Conservation (phyloP, 345 rosid genomes). For the Gossypium bickii region DNA sequence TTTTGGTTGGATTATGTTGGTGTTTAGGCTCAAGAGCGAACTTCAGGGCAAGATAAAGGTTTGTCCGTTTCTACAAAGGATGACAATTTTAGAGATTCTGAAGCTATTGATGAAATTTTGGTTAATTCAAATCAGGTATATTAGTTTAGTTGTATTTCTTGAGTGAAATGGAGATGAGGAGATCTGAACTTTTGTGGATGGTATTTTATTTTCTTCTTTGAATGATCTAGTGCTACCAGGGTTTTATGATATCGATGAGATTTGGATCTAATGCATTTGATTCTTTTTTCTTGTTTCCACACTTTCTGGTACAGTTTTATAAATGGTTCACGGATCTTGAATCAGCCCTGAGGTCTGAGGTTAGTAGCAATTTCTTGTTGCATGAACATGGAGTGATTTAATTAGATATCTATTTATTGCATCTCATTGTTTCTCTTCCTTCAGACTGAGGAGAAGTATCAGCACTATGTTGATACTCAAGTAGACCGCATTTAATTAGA, state of each 20-base stretch:
- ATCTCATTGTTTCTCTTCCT: constrained; percentile 13
- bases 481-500: constrained; percentile 50
- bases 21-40: constrained; percentile 58
- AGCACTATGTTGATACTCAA: constrained; percentile 70
- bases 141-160: neutral
- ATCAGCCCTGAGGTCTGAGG: constrained; percentile 98
- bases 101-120: constrained; percentile 69
- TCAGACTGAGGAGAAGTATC: constrained; percentile 94
- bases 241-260: constrained; percentile 1
- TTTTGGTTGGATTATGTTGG: constrained; percentile 1
- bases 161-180: neutral
- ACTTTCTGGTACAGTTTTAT: constrained; percentile 54
- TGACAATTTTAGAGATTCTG: constrained; percentile 45
- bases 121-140: constrained; percentile 78
- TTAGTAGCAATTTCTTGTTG: constrained; percentile 38
- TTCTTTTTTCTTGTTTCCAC: neutral
- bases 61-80: constrained; percentile 48
- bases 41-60: constrained; percentile 52
- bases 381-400: constrained; percentile 5
- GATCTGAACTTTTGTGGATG: neutral
- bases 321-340: constrained; percentile 99
- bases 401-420: constrained; percentile 2
- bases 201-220: neutral
- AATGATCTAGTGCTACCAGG: constrained; percentile 1
- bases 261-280: constrained; percentile 3